Percentiles rank a stretch among this genome's conserved stretches.
Conservation (phyloP, 352 stramenopile genomes). For the Globisporangium parvum region DNA sequence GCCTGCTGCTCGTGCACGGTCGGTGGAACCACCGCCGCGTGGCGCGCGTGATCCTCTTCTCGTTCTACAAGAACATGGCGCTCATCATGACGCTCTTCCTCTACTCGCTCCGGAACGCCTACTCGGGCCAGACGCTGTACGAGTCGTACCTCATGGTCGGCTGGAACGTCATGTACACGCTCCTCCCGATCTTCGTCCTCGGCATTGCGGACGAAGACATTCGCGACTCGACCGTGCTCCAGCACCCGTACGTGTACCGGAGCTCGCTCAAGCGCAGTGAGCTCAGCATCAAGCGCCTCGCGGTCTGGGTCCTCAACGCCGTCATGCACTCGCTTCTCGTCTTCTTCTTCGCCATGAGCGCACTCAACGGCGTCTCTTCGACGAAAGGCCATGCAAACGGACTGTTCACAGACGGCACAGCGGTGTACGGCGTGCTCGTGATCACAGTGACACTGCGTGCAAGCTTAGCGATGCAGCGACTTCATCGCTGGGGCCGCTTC, state of each 20-base stretch:
- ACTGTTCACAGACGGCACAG: conserved; percentile 67
- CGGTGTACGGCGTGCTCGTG: conserved; percentile 74
- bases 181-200: conserved; percentile 91
- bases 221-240: conserved; percentile 54
- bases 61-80: conserved; percentile 90
- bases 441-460: conserved; percentile 74
- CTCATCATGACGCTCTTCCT: conserved; percentile 94
- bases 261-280: conserved; percentile 57
- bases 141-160: conserved; percentile 87
- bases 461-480: conserved; percentile 62
- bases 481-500: conserved; percentile 66
- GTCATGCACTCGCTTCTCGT: conserved; percentile 69
- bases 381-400: conserved; percentile 41
- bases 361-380: conserved; percentile 34
- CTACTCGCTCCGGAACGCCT: conserved; percentile 82
- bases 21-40: conserved; percentile 84
- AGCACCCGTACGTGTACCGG: conserved; percentile 78
- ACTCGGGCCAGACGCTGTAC: conserved; percentile 89
- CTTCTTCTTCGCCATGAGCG: conserved; percentile 55
- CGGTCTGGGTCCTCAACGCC: conserved; percentile 67
- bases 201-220: conserved; percentile 84
- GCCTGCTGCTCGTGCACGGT: conserved; percentile 73
- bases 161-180: conserved; percentile 95
- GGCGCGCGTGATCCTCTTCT: conserved; percentile 78
- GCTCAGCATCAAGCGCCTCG: conserved; percentile 49